These are phyloP conservation scores for Pythium brachiatum DNA, from an alignment of 352 stramenopile genomes.

Conservation along the genomic window DNA sequence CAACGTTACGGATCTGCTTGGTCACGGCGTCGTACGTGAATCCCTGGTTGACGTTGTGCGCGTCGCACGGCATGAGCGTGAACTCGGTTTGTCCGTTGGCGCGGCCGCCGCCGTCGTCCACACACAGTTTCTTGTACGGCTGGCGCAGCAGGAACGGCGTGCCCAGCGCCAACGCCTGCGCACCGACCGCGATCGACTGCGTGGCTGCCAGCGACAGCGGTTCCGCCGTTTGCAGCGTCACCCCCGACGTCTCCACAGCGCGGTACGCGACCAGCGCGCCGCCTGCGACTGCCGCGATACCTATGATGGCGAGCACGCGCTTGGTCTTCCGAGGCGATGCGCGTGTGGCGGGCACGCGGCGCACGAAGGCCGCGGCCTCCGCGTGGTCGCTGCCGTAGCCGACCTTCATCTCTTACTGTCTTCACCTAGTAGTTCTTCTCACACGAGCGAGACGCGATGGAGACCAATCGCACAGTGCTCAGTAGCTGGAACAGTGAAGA, in stretches of 20 bases:
- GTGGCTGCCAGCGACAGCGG: slow-evolving; percentile 2
- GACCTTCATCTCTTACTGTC: slow-evolving; percentile 17
- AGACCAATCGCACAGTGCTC: no score
- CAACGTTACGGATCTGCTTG: not conserved
- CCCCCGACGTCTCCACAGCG: not conserved
- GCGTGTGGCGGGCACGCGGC: slow-evolving; percentile 2
- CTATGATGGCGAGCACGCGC: slow-evolving; percentile 9
- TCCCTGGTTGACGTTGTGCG: slow-evolving; percentile 30
- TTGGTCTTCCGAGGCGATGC: not conserved
- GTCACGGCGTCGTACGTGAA: slow-evolving; percentile 16
- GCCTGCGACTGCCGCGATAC: slow-evolving; percentile 5
- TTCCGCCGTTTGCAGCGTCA: not conserved
- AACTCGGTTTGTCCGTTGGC: slow-evolving; percentile 24
- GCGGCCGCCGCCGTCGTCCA: slow-evolving; percentile 32
- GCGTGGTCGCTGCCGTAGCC: slow-evolving; percentile 16
- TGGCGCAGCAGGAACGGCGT: slow-evolving; percentile 8
- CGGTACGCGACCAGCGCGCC: slow-evolving; percentile 1
- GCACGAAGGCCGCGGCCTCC: slow-evolving; percentile 14
- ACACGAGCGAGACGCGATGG: no score
- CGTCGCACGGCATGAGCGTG: slow-evolving; percentile 10
- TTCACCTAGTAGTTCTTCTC: no score
- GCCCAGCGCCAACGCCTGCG: not conserved
- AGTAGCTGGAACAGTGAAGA: no score
- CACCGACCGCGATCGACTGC: not conserved
- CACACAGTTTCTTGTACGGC: slow-evolving; percentile 13